Evolutionary conservation across 371 early-diverging fungal species (phyloP), one percentile per base, ranked within the genome.

Genomic region (Actinomortierella wolfii): DNA sequence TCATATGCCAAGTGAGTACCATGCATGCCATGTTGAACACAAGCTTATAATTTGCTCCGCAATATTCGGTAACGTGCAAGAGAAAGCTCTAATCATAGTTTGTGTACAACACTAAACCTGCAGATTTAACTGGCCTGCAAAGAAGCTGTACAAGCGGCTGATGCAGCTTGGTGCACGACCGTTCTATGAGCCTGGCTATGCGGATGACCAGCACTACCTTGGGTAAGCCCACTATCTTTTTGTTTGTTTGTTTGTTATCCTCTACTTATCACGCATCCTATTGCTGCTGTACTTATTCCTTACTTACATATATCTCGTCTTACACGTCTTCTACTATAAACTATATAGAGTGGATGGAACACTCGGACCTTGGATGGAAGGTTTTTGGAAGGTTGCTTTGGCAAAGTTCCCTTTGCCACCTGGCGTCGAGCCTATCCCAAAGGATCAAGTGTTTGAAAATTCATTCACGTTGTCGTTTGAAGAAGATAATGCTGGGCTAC

Each of bases 201-300:
- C 97, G 41, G 98, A 99, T 74, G 97, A 97, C 74, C 98, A 98
- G 77, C 98, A 99, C 76, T 92, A 91, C 66, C 77, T 94, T 53
- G 99, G 99, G 85, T 87, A 81, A 78, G 56, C 25, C 6, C 18
- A 60, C 15, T 14, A 24, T 8, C 11, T 34, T 4, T 1, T 21
- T 15, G 2, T 46, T 13, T 8, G 39, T 28, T 11, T n/a, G 18
- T 6, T 4, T 26, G 29, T 20, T 69, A 13, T 21, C 23, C 28
- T 53, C 24, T 34, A 8, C 46, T 45, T 11, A 11, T 25, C 45
- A 7, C 18, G 25, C 18, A 7, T 25, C 49, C 17, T 44, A 9
- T 11, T 34, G 18, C 15, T 18, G 17, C 49, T 41, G 7, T 7
- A 23, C 34, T 50, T 29, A 20, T 9, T 20, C 4, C 20, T 0